These are phyloP conservation scores for Boletus hoseneyae DNA, from an alignment of 1,284 basidiomycete genomes.

Conservation along the genomic window DNA sequence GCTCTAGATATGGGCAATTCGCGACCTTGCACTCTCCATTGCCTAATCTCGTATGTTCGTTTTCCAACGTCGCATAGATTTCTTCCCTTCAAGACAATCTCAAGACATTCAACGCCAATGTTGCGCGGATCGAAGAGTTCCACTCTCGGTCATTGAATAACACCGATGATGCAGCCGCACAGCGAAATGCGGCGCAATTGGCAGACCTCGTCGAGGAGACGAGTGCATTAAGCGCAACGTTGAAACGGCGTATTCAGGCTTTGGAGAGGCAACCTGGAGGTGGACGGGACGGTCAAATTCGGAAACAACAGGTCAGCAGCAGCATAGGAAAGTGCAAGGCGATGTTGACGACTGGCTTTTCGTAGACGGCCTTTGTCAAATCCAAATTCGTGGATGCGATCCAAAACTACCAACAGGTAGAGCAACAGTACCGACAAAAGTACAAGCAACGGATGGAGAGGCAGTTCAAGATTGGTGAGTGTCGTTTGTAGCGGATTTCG, in stretches of 20 bases:
- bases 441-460: constrained; percentile 95
- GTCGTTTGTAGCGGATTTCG: constrained; percentile 21
- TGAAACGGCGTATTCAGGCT: constrained; percentile 78
- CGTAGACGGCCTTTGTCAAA: constrained; percentile 71
- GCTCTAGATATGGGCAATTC: background rate
- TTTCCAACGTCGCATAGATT: constrained; percentile 43
- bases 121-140: constrained; percentile 64
- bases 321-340: background rate
- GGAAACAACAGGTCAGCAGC: constrained; percentile 72
- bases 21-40: background rate
- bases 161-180: constrained; percentile 66
- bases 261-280: constrained; percentile 70
- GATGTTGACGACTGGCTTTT: background rate
- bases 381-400: constrained; percentile 85
- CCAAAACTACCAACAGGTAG: constrained; percentile 85
- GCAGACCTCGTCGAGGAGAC: constrained; percentile 78
- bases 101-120: constrained; percentile 66
- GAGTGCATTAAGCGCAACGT: constrained; percentile 65
- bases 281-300: constrained; percentile 77
- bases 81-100: constrained; percentile 72
- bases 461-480: constrained; percentile 91
- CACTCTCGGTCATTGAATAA: constrained; percentile 78
- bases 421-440: constrained; percentile 89
- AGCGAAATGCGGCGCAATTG: constrained; percentile 61
- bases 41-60: background rate